Evolutionary conservation across 768 basidiomycete genomes (phyloP).

Genomic region (Boletellus ananas): DNA sequence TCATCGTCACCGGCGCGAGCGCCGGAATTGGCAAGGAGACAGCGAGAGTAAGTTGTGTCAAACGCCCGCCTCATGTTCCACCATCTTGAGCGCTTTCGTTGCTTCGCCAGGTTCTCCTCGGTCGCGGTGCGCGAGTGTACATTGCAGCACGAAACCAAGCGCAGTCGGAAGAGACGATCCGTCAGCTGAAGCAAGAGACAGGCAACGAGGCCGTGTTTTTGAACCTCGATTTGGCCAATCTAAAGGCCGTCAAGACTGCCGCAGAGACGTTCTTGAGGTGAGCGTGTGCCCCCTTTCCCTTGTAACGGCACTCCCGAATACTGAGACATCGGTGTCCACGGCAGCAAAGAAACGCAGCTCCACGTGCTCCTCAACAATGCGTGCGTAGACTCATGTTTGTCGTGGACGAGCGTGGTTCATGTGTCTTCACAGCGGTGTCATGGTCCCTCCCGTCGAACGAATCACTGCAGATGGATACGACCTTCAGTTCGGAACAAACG

Average conservation of each 20-base stretch:
- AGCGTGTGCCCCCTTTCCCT: neutral
- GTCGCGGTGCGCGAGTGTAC: conserved; percentile 35
- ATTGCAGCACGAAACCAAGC: conserved; percentile 27
- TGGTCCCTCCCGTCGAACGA: conserved; percentile 38
- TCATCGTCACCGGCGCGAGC: conserved; percentile 35
- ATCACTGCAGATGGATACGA: conserved; percentile 50
- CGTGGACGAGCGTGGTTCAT: neutral
- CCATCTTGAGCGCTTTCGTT: too few species aligned
- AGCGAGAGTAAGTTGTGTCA: conserved; percentile 8
- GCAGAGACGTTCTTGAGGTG: conserved; percentile 32
- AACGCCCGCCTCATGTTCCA: neutral
- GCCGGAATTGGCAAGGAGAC: conserved; percentile 31
- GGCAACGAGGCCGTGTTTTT: conserved; percentile 34
- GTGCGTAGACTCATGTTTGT: conserved; percentile 25
- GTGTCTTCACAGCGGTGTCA: conserved; percentile 40
- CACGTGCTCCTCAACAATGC: conserved; percentile 51
- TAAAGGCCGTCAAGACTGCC: conserved; percentile 32
- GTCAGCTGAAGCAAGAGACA: conserved; percentile 29
- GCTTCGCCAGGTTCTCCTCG: conserved; percentile 21
- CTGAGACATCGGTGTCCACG: too few species aligned
- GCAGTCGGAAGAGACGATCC: conserved; percentile 29
- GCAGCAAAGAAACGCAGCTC: conserved; percentile 42
- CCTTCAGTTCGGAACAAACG: conserved; percentile 56
- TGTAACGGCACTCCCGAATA: too few species aligned
- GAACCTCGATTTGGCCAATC: conserved; percentile 36